These are phyloP conservation scores for Fraxinus sp. DNA, from an alignment of 305 asterid genomes.

Conservation along the genomic window DNA sequence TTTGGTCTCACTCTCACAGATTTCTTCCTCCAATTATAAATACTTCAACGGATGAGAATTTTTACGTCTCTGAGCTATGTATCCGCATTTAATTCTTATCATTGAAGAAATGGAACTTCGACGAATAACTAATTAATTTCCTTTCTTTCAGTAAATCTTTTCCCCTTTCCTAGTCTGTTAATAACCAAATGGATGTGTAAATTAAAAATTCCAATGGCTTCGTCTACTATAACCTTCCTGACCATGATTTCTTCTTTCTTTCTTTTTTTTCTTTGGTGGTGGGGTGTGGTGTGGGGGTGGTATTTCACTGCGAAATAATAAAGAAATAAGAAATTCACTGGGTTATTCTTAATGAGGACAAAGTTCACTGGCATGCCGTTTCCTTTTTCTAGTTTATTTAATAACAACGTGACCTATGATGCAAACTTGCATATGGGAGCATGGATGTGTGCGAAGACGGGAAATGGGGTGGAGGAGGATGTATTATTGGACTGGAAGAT, in stretches of 20 bases:
- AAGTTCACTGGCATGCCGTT: neutral
- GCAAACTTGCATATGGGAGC: neutral
- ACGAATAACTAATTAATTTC: too few relatives aligned
- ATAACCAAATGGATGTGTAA: too few relatives aligned
- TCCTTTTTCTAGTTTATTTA: neutral
- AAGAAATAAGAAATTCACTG: neutral
- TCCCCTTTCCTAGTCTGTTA: too few relatives aligned
- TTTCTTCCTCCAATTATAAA: neutral
- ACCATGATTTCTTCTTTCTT: too few relatives aligned
- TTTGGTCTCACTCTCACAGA: neutral
- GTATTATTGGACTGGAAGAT: neutral
- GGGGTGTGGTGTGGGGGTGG: neutral
- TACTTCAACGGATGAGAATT: neutral
- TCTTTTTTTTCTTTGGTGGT: too few relatives aligned
- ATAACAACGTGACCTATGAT: neutral
- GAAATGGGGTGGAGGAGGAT: neutral
- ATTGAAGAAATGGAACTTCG: too few relatives aligned
- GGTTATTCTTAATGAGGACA: neutral
- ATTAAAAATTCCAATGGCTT: too few relatives aligned
- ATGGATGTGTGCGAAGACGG: neutral
- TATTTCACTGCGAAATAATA: neutral
- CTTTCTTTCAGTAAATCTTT: too few relatives aligned
- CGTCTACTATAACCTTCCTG: too few relatives aligned
- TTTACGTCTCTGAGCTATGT: too few relatives aligned
- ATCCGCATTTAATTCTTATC: too few relatives aligned